Base-by-base conservation (phyloP, 495 filamentous ascomycete genomes). In the Hypoxylon fragiforme region DNA sequence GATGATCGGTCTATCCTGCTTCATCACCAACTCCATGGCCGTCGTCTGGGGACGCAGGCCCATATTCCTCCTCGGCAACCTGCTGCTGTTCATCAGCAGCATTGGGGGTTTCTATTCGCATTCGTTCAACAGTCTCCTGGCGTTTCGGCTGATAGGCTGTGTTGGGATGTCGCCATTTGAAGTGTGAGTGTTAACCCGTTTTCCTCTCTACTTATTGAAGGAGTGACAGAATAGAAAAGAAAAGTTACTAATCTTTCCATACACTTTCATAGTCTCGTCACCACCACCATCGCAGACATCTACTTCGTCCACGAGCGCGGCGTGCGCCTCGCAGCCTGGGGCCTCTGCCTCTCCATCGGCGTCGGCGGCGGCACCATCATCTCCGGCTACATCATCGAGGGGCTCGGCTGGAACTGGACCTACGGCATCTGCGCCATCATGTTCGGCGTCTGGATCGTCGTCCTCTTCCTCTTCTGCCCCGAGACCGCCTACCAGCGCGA, bases 31-130 rank as follows among this genome's bases (percentile, higher is more conserved):
- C 43, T 79, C 78, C 0, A 64, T 82, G 35, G 77, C 79, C 2
- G 76, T 81, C 11, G 74, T 81, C 30, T 82, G 75, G 65, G 82
- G 82, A 1, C 82, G 81, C 54, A 72, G 82, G 0, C 79, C 81
- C 0, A 66, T 85, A 0, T 85, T 83, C 56, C 62, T 83, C 2
- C 54, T 77, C n/a, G 73, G 77, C 11, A 81, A 74, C 20, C 41
- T 79, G 3, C 65, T 82, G 1, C 56, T 82, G 21, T 76, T 83
- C 58, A 69, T 76, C 7, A 75, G 77, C 7, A 75, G 71, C 42
- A 70, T 81, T 21, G 76, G 77, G 65, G 77, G 73, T 0, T 75
- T 71, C 7, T 72, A 70, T 11, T 69, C 77, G 1, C 72, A 70
- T 26, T 67, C 65, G 11, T 82, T 79, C 50, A 44, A 44, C 1